Conservation (phyloP, 2,329 filamentous ascomycete species). For the Colletotrichum sp. region DNA sequence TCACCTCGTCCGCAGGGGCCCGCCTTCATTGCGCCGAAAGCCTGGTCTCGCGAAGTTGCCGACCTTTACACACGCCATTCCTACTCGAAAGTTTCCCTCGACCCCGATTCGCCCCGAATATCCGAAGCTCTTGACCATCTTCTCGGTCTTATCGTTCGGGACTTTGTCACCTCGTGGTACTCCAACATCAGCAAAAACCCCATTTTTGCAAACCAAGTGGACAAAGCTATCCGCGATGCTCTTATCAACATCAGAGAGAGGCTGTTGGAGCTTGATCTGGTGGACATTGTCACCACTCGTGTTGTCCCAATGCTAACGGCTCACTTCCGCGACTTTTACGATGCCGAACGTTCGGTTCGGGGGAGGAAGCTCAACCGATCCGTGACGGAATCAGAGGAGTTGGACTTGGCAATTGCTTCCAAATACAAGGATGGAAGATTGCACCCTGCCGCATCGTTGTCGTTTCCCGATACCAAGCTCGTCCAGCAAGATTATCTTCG, state of each 20-base stretch:
- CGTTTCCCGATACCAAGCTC: constrained; percentile 82
- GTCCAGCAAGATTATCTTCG: constrained; percentile 90
- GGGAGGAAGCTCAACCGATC: constrained; percentile 87
- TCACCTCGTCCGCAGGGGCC: constrained; percentile 47
- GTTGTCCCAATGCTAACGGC: constrained; percentile 87
- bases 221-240: constrained; percentile 77
- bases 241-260: constrained; percentile 74
- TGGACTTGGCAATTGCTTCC: constrained; percentile 93
- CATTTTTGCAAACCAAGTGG: constrained; percentile 85
- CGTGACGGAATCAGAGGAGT: constrained; percentile 94
- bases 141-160: constrained; percentile 76
- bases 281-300: constrained; percentile 80
- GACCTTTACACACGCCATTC: constrained; percentile 68
- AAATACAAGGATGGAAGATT: constrained; percentile 90
- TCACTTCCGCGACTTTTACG: constrained; percentile 89
- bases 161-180: constrained; percentile 93
- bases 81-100: constrained; percentile 74
- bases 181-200: constrained; percentile 80
- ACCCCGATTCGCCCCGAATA: constrained; percentile 76
- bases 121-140: constrained; percentile 82
- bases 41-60: constrained; percentile 75
- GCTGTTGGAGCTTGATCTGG: constrained; percentile 78
- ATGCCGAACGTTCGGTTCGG: constrained; percentile 85
- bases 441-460: constrained; percentile 83
- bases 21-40: constrained; percentile 64